phyloP scores from a whole-genome alignment of 2,329 filamentous ascomycete genomes.

The Sclerotinia nivalis region DNA sequence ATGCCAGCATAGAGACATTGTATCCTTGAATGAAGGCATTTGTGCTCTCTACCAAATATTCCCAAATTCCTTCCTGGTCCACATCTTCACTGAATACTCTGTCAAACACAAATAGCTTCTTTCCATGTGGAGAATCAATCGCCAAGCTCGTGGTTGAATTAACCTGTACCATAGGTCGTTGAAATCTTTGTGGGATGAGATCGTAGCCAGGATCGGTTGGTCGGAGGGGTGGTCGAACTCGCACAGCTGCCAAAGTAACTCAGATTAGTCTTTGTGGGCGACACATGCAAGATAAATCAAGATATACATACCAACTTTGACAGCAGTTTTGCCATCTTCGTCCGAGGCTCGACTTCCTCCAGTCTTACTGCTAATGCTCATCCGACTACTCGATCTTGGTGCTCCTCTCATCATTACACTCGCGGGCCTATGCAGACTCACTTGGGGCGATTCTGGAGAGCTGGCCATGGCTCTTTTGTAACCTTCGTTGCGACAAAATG shows the following conservation, averaged over 20 bases:
- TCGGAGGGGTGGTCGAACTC: conserved; percentile 83
- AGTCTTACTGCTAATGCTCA: conserved; percentile 78
- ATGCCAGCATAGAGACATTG: conserved; percentile 96
- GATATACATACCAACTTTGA: conserved; percentile 84
- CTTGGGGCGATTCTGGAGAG: conserved; percentile 67
- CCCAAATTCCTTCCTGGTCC: conserved; percentile 87
- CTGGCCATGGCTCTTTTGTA: conserved; percentile 56
- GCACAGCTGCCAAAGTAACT: conserved; percentile 65
- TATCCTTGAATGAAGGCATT: conserved; percentile 91
- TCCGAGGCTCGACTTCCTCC: conserved; percentile 85
- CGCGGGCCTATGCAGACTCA: conserved; percentile 65
- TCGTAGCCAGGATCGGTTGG: conserved; percentile 88
- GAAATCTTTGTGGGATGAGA: conserved; percentile 92
- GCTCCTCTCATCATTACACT: conserved; percentile 74
- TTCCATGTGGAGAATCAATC: conserved; percentile 88
- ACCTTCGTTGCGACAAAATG: conserved; percentile 41
- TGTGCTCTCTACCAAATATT: conserved; percentile 89
- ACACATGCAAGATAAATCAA: not conserved
- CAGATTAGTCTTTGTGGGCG: conserved; percentile 16
- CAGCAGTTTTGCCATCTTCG: conserved; percentile 85
- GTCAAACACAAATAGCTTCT: conserved; percentile 96
- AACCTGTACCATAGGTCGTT: conserved; percentile 87
- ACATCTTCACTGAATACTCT: conserved; percentile 85
- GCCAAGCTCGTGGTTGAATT: conserved; percentile 81
- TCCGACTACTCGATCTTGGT: conserved; percentile 75